Base-by-base conservation (phyloP, 805 yeast species). In the Metschnikowia amazonensis region DNA sequence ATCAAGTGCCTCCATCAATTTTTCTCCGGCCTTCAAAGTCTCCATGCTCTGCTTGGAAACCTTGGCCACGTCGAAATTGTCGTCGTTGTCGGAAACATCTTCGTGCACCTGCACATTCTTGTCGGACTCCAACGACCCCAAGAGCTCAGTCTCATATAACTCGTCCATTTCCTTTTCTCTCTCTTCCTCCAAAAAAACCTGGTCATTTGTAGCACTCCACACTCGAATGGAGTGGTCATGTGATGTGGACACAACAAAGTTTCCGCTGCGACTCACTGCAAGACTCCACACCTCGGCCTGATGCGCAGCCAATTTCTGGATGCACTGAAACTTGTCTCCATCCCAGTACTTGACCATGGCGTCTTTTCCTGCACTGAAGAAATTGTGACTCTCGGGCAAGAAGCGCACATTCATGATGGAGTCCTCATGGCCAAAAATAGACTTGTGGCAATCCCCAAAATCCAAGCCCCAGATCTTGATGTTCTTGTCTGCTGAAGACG, bases 401-500 rank as follows among this genome's bases (percentile, higher is more conserved):
- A 94, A 94, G 49, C 72, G 77, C 25, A 92, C 96, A 52, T 77
- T 76, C 96, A 92, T 88, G 48, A 94, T 87, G 3, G 96, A 84
- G 64, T 94, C 99, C 60, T 89, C 96, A 63, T 94, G 99, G 1
- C 95, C 99, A 64, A 94, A 94, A 23, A 94, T 80, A 1, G 98
- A 92, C 63, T 85, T 86, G 66, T 94, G 99, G 73, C 99, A 94
- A 66, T 94, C 99, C 67, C 99, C 99, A 66, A 94, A 94, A 64
- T 94, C 99, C 47, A 94, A 71, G 42, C 99, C 99, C 99, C 99
- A 94, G 47, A 94, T 86, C 67, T 95, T 89, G 61, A 94, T 87
- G 65, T 94, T 94, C 66, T 94, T 94, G 67, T 94, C 99, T 0
- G 99, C 99, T 1, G 97, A 89, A 3, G 97, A 87, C 0, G 98